Evolutionary conservation across 805 yeast genomes (phyloP), one percentile per base, ranked within the genome.

Genomic region (Schwanniomyces vanrijiae): DNA sequence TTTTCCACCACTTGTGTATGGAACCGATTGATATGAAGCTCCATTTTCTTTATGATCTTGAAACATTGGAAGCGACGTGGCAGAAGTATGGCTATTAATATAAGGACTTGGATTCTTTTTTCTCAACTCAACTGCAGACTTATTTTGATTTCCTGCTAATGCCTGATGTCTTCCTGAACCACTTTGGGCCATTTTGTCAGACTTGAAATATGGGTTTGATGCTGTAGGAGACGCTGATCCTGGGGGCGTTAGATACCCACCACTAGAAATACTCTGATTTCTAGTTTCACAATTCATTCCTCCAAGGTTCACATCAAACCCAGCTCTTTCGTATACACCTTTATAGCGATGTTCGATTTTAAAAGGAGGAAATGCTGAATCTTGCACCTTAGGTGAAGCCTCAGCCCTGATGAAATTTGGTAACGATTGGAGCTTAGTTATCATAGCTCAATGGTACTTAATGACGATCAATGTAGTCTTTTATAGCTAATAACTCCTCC

Each of bases 321-420:
- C 96, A 0, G 94, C 94, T 54, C 94, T 68, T 60, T 88, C 94
- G 64, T 86, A 81, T 2, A 86, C 94, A 1, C 90, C 84, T 54
- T 76, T 75, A 55, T 83, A 84, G 24, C 82, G 68, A 41, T 77
- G 82, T 31, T 78, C 78, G 0, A 86, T 80, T 45, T 81, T 82
- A 50, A 88, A 65, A 0, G 89, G 86, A 2, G 95, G 95, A 54
- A 87, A 88, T 3, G 85, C 80, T 9, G 82, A 77, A 53, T 80
- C 65, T 37, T 56, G 56, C 6, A 58, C 54, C 37, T 56, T 52
- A 9, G 65, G 61, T 0, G 65, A 60, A 11, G 57, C 58, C 45
- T 64, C 64, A 26, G 55, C 46, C 46, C 59, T 50, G 10, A 55
- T 47, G 42, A 18, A 38, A 14, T n/a, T 22, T n/a, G 41, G 41